Base-by-base conservation (phyloP, 2,329 filamentous ascomycete species). In the Phaeosphaeriaceae sp. region DNA sequence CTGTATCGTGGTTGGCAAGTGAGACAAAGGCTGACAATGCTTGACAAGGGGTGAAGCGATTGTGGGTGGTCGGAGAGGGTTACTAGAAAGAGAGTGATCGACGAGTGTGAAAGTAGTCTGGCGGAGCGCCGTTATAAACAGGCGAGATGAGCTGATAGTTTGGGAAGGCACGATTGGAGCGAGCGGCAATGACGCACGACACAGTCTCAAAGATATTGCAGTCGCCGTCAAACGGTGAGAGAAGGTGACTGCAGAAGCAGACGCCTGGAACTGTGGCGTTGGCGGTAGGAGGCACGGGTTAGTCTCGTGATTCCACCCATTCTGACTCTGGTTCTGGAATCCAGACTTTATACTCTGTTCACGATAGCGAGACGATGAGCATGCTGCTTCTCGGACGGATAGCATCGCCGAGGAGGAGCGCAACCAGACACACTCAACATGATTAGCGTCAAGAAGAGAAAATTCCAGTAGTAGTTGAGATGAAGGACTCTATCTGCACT, bases 61-160 rank as follows among this genome's bases (percentile, higher is more conserved):
- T 28, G 68, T 74, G 64, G 63, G 61, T 55, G 64, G 60, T 64
- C 53, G 68, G 62, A 57, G 63, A 66, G 67, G 65, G 60, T 66
- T 64, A 55, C 55, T 58, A 26, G 44, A 50, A 32, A 50, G 46
- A 23, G 49, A 26, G 49, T 56, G 60, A 54, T 57, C 53, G 51
- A 64, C 52, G 26, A 28, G n/a, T 28, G 26, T 28, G 26, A 28
- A 28, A 28, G 26, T 28, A 65, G 60, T 53, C 55, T 30, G 58
- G 55, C 35, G 11, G 17, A 3, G 43, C 19, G 15, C 30, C 24
- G 55, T 56, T 55, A 62, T 55, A 52, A 54, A 26, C n/a, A n/a
- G 58, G 35, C 43, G 49, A 64, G 55, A 28, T 30, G 22, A 30
- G 58, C 52, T 52, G 49, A 8, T 4, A 4, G 28, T 19, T 19